phyloP scores from a whole-genome alignment of 306 rosid species.

The Castanea sativa region DNA sequence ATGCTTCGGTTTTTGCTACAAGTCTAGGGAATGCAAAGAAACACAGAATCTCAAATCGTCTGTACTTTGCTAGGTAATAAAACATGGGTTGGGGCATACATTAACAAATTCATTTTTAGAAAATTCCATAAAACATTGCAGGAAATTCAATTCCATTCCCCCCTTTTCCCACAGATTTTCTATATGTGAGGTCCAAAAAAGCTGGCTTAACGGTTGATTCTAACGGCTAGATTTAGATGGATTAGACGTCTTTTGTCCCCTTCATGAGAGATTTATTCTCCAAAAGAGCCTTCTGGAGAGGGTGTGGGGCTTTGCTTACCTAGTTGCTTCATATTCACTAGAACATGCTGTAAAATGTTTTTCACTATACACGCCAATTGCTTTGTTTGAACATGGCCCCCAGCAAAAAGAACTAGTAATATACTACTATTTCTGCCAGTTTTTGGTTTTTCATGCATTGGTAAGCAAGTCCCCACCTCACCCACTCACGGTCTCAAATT shows the following conservation, averaged over 20 bases:
- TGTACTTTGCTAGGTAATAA: not conserved
- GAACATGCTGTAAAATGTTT: not conserved
- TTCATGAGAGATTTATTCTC: too few relatives aligned
- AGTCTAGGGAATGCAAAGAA: slow-evolving; percentile 1
- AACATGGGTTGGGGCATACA: not conserved
- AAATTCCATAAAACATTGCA: not conserved
- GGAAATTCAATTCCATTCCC: not conserved
- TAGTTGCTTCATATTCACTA: not conserved
- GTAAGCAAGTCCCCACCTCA: not conserved
- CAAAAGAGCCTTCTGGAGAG: not conserved
- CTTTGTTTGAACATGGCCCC: not conserved
- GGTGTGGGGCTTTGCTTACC: not conserved
- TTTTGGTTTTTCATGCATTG: not conserved
- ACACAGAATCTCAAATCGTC: not conserved
- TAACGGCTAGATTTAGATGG: too few relatives aligned
- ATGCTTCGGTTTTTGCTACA: not conserved
- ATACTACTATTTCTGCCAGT: not conserved
- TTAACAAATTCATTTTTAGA: too few relatives aligned
- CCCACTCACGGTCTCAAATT: not conserved
- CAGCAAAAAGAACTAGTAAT: not conserved
- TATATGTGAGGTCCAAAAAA: not conserved
- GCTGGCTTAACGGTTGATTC: too few relatives aligned
- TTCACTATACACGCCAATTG: not conserved
- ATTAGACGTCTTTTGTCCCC: too few relatives aligned
- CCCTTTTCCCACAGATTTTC: not conserved